Evolutionary conservation across 495 filamentous ascomycete species (phyloP).

Genomic region (Bathelium albidoporum): DNA sequence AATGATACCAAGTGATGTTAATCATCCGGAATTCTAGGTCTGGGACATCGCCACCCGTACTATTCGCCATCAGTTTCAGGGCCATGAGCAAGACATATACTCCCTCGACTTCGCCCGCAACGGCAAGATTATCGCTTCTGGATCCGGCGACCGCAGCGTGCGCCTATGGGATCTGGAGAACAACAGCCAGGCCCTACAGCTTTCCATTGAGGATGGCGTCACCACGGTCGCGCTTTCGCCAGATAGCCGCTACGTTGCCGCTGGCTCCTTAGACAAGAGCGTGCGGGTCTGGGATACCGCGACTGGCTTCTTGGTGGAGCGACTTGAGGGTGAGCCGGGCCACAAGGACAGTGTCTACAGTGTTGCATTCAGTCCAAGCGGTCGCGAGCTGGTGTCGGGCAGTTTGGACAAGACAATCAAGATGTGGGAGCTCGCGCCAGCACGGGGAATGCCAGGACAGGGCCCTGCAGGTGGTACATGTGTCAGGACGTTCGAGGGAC

Average conservation of each 20-base stretch:
- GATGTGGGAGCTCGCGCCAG: slow-evolving; percentile 33
- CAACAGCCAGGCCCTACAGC: slow-evolving; percentile 24
- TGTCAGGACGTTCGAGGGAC: slow-evolving; percentile 34
- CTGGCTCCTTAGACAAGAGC: slow-evolving; percentile 35
- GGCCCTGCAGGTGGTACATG: slow-evolving; percentile 28
- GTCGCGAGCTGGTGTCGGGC: slow-evolving; percentile 29
- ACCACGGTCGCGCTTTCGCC: slow-evolving; percentile 37
- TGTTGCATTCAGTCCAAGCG: slow-evolving; percentile 32
- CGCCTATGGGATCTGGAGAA: slow-evolving; percentile 33
- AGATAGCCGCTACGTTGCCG: slow-evolving; percentile 33
- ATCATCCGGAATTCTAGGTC: slow-evolving; percentile 19
- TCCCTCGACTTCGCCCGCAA: slow-evolving; percentile 34
- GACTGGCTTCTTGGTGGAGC: slow-evolving; percentile 26
- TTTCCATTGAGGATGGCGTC: slow-evolving; percentile 35
- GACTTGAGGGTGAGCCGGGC: slow-evolving; percentile 33
- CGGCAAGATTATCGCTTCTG: slow-evolving; percentile 34
- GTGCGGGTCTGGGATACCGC: slow-evolving; percentile 34
- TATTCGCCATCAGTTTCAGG: slow-evolving; percentile 31
- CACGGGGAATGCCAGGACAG: slow-evolving; percentile 18
- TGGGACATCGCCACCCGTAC: slow-evolving; percentile 31
- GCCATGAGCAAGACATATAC: slow-evolving; percentile 38
- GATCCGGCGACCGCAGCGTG: slow-evolving; percentile 33
- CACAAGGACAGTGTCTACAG: slow-evolving; percentile 36
- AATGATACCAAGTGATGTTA: slow-evolving; percentile 1
- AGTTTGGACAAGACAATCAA: slow-evolving; percentile 37